Evolutionary conservation across 352 stramenopile genomes (phyloP).

Genomic region (Globisporangium alternatum): DNA sequence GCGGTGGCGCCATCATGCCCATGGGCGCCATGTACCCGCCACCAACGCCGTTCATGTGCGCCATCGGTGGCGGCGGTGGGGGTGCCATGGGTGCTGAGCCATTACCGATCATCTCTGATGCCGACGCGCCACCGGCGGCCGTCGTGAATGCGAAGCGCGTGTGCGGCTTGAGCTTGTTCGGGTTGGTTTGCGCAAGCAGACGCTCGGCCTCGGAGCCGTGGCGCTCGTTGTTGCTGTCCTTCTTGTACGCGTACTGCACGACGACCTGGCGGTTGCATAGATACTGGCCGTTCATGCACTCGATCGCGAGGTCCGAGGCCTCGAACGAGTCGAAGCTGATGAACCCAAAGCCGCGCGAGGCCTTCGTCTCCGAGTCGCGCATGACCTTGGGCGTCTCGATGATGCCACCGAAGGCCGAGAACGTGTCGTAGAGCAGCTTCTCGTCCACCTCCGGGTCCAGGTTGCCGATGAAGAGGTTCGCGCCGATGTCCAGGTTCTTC

Average conservation of each 20-base stretch:
- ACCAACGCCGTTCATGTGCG: slow-evolving; percentile 8
- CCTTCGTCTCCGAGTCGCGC: slow-evolving; percentile 91
- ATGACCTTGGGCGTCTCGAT: slow-evolving; percentile 96
- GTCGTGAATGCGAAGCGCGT: slow-evolving; percentile 67
- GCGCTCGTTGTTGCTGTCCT: slow-evolving; percentile 91
- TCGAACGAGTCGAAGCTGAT: slow-evolving; percentile 98
- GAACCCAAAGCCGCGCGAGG: slow-evolving; percentile 96
- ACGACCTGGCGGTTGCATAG: slow-evolving; percentile 97
- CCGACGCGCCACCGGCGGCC: not conserved
- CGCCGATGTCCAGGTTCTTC: slow-evolving; percentile 97
- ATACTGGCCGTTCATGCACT: slow-evolving; percentile 99
- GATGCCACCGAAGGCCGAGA: slow-evolving; percentile 97
- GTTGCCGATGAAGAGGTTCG: slow-evolving; percentile 98
- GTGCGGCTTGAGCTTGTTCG: slow-evolving; percentile 76
- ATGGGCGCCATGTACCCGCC: slow-evolving; percentile 39
- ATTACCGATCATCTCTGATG: slow-evolving; percentile 12
- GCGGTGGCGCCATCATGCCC: slow-evolving; percentile 28
- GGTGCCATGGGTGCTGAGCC: slow-evolving; percentile 20
- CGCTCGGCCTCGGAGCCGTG: slow-evolving; percentile 90
- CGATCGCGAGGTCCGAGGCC: slow-evolving; percentile 96
- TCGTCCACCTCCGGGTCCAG: slow-evolving; percentile 97
- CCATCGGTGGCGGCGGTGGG: slow-evolving; percentile 34
- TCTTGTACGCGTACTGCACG: slow-evolving; percentile 99
- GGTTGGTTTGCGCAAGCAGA: slow-evolving; percentile 80
- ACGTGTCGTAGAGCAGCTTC: slow-evolving; percentile 99